Evolutionary conservation across 345 rosid genomes (phyloP), one percentile per base, ranked within the genome.

Genomic region (Salix exigua): DNA sequence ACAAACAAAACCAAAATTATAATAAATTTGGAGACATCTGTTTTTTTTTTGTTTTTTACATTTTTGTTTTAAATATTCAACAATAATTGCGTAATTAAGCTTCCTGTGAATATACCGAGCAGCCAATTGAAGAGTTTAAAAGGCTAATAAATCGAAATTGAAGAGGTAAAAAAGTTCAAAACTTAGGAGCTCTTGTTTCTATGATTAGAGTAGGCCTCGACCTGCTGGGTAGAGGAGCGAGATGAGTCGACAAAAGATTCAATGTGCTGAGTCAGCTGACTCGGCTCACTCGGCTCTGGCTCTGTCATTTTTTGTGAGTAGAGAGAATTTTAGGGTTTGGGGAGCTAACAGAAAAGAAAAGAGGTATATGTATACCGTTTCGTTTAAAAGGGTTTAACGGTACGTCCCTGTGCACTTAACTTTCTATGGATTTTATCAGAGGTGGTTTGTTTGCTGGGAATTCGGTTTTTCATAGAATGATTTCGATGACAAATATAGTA

Each of bases 211-310:
- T 7, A 1, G 60, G 48, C 21, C 35, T 23, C 68, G 76, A 93
- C 97, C 91, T 91, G 96, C 53, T 87, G 88, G 62, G 79, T 38
- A 46, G 86, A 74, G 73, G 94, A 83, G 68, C 87, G 86, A 73
- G 94, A 81, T 3, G 83, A 69, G 73, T 90, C 91, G 42, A 93
- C 89, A 79, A 79, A 93, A 33, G 90, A 80, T 79, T 90, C 97
- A 70, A 93, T 81, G 84, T 89, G 82, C 68, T 70, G 89, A 80
- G 79, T 83, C 78, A 93, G 81, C 70, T 83, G 85, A 75, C 62
- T 86, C 62, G 79, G 75, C 73, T 85, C 84, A n/a, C n/a, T n/a
- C n/a, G n/a, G n/a, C n/a, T n/a, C n/a, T n/a, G n/a, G n/a, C 73
- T 85, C 84, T 9, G 88, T 83, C 96, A 91, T 93, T 75, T 61